phyloP scores from a whole-genome alignment of 192 early-diverging fungal genomes.

The Chytriomyces confervae region DNA sequence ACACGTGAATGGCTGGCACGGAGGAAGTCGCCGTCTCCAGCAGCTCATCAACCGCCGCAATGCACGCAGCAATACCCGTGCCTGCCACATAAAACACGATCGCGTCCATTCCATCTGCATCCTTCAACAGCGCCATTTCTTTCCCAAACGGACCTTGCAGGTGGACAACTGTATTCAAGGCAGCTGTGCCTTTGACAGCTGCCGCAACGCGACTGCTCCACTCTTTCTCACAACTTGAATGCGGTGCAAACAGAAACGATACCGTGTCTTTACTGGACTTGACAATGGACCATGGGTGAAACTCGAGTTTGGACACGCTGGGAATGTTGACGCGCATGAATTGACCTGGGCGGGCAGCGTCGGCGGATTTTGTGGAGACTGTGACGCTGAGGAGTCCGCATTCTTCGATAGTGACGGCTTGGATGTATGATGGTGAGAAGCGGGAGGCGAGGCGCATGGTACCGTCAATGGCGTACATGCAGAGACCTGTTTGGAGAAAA shows the following conservation, averaged over 20 bases:
- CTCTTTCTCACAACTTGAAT: slow-evolving; percentile 8
- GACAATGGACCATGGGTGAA: slow-evolving; percentile 26
- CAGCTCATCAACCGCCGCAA: slow-evolving; percentile 6
- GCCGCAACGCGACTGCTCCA: slow-evolving; percentile 13
- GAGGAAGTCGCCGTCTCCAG: background rate
- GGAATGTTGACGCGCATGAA: slow-evolving; percentile 29
- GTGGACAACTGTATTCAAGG: slow-evolving; percentile 18
- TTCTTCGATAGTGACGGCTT: background rate
- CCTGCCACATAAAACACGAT: slow-evolving; percentile 41
- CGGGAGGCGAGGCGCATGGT: background rate
- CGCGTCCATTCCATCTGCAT: slow-evolving; percentile 10
- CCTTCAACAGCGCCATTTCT: background rate
- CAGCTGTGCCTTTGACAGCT: background rate
- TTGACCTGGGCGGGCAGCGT: slow-evolving; percentile 11
- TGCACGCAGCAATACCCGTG: slow-evolving; percentile 34
- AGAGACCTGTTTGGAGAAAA: slow-evolving; percentile 10
- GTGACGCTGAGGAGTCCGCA: slow-evolving; percentile 7
- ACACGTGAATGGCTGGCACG: background rate
- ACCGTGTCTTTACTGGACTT: background rate
- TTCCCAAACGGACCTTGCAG: slow-evolving; percentile 41
- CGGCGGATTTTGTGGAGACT: background rate
- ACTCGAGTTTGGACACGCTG: slow-evolving; percentile 29
- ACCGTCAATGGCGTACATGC: slow-evolving; percentile 19
- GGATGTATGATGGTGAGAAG: background rate
- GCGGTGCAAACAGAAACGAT: slow-evolving; percentile 25